Conservation (phyloP, 2,329 filamentous ascomycete genomes). For the Alternaria incomplexa region DNA sequence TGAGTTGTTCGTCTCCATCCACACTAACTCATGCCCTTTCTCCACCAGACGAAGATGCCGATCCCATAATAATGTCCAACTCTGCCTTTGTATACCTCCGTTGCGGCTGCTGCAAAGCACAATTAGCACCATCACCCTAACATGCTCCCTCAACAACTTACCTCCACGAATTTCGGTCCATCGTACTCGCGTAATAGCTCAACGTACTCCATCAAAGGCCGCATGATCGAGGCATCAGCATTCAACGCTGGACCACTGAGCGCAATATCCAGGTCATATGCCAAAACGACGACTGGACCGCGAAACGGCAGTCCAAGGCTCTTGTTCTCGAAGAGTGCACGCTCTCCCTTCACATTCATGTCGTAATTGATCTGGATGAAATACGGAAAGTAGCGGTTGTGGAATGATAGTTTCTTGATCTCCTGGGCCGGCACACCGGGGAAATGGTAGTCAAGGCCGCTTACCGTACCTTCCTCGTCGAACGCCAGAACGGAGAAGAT, state of each 20-base stretch:
- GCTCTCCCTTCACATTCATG: constrained; percentile 1
- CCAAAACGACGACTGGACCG: constrained; percentile 13
- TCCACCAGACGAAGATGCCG: not conserved
- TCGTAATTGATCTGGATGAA: constrained; percentile 21
- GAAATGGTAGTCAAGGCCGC: constrained; percentile 2
- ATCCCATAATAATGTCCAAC: constrained; percentile 1
- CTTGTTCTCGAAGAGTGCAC: not conserved
- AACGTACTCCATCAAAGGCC: constrained; percentile 13
- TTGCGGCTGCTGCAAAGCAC: constrained; percentile 19
- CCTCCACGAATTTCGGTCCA: constrained; percentile 17
- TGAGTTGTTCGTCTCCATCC: not conserved
- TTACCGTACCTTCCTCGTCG: not conserved
- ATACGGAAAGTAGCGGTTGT: constrained; percentile 11
- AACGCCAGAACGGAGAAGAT: constrained; percentile 5
- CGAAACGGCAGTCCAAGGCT: constrained; percentile 3
- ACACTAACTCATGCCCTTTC: not conserved
- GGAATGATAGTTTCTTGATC: constrained; percentile 16
- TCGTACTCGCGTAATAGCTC: constrained; percentile 16
- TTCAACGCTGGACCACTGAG: constrained; percentile 14
- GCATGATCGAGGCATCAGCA: constrained; percentile 7
- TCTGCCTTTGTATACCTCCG: constrained; percentile 8
- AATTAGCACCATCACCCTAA: not conserved
- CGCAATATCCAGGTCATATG: constrained; percentile 13
- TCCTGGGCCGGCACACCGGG: not conserved
- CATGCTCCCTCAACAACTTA: not conserved